Evolutionary conservation across 2,329 filamentous ascomycete genomes (phyloP), one percentile per base, ranked within the genome.

Genomic region (Pestalotiopsis sp.): DNA sequence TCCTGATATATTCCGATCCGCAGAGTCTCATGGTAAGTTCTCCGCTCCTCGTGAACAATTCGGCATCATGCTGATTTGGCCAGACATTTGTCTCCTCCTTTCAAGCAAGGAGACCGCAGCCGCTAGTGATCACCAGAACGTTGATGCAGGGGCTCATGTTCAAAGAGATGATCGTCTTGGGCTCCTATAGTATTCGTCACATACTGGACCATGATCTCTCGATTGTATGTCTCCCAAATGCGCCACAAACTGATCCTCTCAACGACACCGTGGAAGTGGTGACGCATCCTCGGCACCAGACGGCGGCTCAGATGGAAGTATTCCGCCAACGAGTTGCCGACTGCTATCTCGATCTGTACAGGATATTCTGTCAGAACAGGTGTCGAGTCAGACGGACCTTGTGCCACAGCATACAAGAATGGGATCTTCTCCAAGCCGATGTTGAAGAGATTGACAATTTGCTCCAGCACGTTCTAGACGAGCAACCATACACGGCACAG

Each of bases 361-460:
- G 94, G 62, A 92, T 93, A 7, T 85, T 96, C 20, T 97, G 94
- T 75, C 93, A 98, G 77, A 99, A 98, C 76, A 87, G 94, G 66
- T 97, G 94, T 77, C 91, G 96, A 2, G 90, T 97, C 57, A 90
- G 96, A n/a, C 89, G 96, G 45, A 94, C 92, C n/a, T 86, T 99
- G 9, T 94, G 91, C 70, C 95, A 98, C 77, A 88, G 91, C 14
- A 89, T 97, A 45, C 83, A 90, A 2, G 92, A 95, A 69, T 97
- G 94, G 91, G 94, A 98, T 75, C 87, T 88, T 65, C 84, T 98
- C 2, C 94, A 98, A 80, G 84, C 88, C 9, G 93, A 97, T 75
- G 92, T 92, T 5, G 93, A 95, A 77, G 90, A 93, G 70, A 84
- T 94, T 41, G 94, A 97, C 77, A 84, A 87, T 41, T 84, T 91